phyloP scores from a whole-genome alignment of 2,329 filamentous ascomycete species.

The Cytospora piceae region DNA sequence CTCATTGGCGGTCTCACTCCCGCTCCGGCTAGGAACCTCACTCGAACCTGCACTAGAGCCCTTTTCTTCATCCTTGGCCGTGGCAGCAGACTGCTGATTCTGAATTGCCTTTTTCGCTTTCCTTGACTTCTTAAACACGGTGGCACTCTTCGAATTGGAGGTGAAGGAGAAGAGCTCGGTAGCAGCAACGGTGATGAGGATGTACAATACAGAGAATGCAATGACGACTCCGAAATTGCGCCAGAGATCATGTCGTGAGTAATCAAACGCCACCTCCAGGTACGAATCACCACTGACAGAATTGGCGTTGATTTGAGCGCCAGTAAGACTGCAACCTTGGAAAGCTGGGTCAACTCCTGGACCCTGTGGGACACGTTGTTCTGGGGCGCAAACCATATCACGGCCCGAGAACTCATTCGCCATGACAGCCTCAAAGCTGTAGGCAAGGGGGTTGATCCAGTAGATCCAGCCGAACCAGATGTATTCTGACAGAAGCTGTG shows the following conservation, averaged over 20 bases:
- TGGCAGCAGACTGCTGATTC: slow-evolving; percentile 6
- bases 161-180: slow-evolving; percentile 69
- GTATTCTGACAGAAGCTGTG: slow-evolving; percentile 58
- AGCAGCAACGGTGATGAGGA: slow-evolving; percentile 70
- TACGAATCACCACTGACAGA: slow-evolving; percentile 46
- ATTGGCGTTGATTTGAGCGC: slow-evolving; percentile 26
- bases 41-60: slow-evolving; percentile 12
- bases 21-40: slow-evolving; percentile 46
- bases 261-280: slow-evolving; percentile 55
- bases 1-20: slow-evolving; percentile 62
- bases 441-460: slow-evolving; percentile 54
- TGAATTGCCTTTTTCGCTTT: slow-evolving; percentile 19
- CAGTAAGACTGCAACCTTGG: slow-evolving; percentile 33
- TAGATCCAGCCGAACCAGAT: slow-evolving; percentile 74
- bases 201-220: slow-evolving; percentile 75
- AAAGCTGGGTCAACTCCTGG: slow-evolving; percentile 39
- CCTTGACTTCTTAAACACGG: slow-evolving; percentile 34
- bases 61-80: slow-evolving; percentile 30
- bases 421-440: slow-evolving; percentile 65
- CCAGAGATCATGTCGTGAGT: slow-evolving; percentile 60
- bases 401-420: slow-evolving; percentile 59
- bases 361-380: slow-evolving; percentile 52
- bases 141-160: slow-evolving; percentile 29
- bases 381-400: slow-evolving; percentile 51
- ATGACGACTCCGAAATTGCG: slow-evolving; percentile 80